Evolutionary conservation across 768 basidiomycete species (phyloP).

Genomic region (Psilocybe tampanensis): DNA sequence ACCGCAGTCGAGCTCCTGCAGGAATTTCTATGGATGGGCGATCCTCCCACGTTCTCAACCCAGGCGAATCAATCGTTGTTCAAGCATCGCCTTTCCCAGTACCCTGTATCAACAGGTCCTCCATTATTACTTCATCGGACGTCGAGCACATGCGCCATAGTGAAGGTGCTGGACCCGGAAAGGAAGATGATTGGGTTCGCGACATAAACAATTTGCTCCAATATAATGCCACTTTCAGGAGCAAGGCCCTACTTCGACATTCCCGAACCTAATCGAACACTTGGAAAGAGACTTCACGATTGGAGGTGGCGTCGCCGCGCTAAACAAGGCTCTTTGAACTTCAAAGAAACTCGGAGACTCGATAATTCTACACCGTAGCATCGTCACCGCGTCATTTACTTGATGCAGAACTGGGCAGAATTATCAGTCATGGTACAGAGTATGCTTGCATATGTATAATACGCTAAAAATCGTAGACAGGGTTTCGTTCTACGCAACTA

Average conservation of each 20-base stretch:
- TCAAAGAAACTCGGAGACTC: not conserved
- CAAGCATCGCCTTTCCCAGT: constrained; percentile 87
- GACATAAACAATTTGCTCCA: constrained; percentile 95
- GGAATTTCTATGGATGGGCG: constrained; percentile 95
- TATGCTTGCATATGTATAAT: not conserved
- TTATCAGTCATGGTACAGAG: not conserved
- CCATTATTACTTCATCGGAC: constrained; percentile 56
- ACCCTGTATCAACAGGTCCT: constrained; percentile 89
- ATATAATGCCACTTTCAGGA: constrained; percentile 93
- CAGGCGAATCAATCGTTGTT: constrained; percentile 85
- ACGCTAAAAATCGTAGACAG: not conserved
- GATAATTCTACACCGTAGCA: not conserved
- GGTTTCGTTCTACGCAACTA: too few relatives aligned
- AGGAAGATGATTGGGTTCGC: constrained; percentile 94
- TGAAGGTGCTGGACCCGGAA: constrained; percentile 76
- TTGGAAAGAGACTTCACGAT: not conserved
- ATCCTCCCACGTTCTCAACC: constrained; percentile 76
- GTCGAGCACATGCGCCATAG: constrained; percentile 43
- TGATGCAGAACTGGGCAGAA: not conserved
- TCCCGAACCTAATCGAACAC: constrained; percentile 55
- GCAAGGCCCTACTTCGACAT: constrained; percentile 81
- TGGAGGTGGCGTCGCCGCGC: too few relatives aligned
- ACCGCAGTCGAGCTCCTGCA: constrained; percentile 81
- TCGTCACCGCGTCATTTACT: not conserved
- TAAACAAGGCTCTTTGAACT: not conserved